These are phyloP conservation scores for Talaromyces islandicus DNA, from an alignment of 2,329 filamentous ascomycete species.

Conservation along the genomic window DNA sequence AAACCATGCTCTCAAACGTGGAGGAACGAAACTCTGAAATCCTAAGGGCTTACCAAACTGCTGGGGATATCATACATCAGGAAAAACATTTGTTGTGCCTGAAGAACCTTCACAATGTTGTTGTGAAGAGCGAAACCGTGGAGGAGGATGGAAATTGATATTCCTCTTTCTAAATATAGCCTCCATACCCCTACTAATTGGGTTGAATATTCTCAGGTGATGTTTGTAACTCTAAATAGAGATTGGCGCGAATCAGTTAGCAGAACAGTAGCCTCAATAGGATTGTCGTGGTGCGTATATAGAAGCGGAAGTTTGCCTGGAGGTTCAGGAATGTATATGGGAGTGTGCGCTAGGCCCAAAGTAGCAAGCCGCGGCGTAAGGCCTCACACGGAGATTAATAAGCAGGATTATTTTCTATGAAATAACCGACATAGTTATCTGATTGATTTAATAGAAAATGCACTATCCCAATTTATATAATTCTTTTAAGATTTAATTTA, in stretches of 20 bases:
- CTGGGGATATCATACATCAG: constrained; percentile 9
- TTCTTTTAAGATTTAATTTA: neutral
- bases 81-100: constrained; percentile 12
- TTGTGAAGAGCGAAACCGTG: neutral
- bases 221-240: too few species aligned
- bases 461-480: neutral
- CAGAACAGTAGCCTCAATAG: too few species aligned
- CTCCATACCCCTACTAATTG: too few species aligned
- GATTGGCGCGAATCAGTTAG: too few species aligned
- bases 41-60: constrained; percentile 11
- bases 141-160: neutral
- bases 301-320: too few species aligned
- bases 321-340: neutral
- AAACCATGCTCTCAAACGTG: constrained; percentile 13
- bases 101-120: constrained; percentile 2
- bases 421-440: too few species aligned
- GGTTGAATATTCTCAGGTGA: too few species aligned
- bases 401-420: too few species aligned
- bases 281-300: too few species aligned
- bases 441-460: neutral
- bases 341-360: neutral
- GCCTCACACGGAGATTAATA: neutral
- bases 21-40: constrained; percentile 16
- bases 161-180: too few species aligned
- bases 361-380: neutral